These are phyloP conservation scores for Penicillium italicum DNA, from an alignment of 2,329 filamentous ascomycete species.

Conservation along the genomic window DNA sequence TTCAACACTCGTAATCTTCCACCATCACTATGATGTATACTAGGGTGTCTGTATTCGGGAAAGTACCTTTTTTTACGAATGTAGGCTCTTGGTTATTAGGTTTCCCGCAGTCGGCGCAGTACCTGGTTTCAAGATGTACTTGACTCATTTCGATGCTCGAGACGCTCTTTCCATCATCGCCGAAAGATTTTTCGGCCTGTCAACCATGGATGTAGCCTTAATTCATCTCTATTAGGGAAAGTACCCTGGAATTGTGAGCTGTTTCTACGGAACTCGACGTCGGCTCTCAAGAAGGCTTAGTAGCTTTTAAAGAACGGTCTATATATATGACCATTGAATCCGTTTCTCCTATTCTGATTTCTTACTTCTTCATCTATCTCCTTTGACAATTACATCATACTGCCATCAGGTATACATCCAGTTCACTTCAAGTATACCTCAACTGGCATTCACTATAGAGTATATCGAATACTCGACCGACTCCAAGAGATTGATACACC, in stretches of 20 bases:
- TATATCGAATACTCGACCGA: neutral
- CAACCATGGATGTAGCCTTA: neutral
- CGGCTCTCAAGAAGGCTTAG: neutral
- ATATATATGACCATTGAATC: neutral
- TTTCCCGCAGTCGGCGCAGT: neutral
- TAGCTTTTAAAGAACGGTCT: neutral
- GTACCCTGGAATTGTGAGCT: neutral
- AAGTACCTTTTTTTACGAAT: neutral
- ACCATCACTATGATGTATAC: neutral
- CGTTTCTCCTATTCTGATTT: neutral
- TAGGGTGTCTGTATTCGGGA: neutral
- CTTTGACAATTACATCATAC: neutral
- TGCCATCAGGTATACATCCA: neutral
- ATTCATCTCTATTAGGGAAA: neutral
- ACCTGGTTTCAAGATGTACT: neutral
- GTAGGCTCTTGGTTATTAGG: neutral
- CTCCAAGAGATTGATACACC: neutral
- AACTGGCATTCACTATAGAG: neutral
- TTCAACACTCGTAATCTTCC: neutral
- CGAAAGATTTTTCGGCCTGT: neutral
- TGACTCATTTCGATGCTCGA: neutral
- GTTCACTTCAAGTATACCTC: neutral
- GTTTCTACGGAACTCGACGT: neutral
- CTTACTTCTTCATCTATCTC: neutral
- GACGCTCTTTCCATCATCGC: neutral